These are phyloP conservation scores for Tuber brumale DNA, from an alignment of 495 filamentous ascomycete species.

Conservation along the genomic window DNA sequence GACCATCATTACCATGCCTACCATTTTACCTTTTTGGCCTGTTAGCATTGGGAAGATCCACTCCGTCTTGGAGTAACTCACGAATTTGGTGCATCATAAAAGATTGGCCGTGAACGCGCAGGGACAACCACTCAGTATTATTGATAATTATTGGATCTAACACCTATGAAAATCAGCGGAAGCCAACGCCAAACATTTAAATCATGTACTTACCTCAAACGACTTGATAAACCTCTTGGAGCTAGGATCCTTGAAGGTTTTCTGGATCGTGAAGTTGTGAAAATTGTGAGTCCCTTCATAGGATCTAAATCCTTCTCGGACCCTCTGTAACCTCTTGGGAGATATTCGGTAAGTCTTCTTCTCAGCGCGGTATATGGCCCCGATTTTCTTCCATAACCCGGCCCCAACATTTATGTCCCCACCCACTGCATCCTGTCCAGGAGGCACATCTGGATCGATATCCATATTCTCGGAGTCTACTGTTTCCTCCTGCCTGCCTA, in stretches of 20 bases:
- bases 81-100: slow-evolving; percentile 99
- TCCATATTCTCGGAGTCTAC: slow-evolving; percentile 8
- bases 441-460: slow-evolving; percentile 12
- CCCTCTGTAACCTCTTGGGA: slow-evolving; percentile 57
- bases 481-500: slow-evolving; percentile 6
- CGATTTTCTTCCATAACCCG: slow-evolving; percentile 58
- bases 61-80: slow-evolving; percentile 47
- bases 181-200: background rate
- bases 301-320: slow-evolving; percentile 61
- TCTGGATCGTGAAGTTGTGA: slow-evolving; percentile 95
- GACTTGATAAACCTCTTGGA: slow-evolving; percentile 83
- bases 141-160: slow-evolving; percentile 70
- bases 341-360: slow-evolving; percentile 78
- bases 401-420: slow-evolving; percentile 12
- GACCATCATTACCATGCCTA: slow-evolving; percentile 79
- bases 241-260: slow-evolving; percentile 67
- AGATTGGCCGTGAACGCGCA: slow-evolving; percentile 92
- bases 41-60: background rate
- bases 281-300: slow-evolving; percentile 82
- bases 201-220: slow-evolving; percentile 53
- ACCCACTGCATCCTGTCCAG: slow-evolving; percentile 40
- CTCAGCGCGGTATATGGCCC: slow-evolving; percentile 66
- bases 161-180: slow-evolving; percentile 35
- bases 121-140: slow-evolving; percentile 86
- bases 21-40: slow-evolving; percentile 53